Evolutionary conservation across 257 asterid genomes (phyloP).

Genomic region (Petrea volubilis): DNA sequence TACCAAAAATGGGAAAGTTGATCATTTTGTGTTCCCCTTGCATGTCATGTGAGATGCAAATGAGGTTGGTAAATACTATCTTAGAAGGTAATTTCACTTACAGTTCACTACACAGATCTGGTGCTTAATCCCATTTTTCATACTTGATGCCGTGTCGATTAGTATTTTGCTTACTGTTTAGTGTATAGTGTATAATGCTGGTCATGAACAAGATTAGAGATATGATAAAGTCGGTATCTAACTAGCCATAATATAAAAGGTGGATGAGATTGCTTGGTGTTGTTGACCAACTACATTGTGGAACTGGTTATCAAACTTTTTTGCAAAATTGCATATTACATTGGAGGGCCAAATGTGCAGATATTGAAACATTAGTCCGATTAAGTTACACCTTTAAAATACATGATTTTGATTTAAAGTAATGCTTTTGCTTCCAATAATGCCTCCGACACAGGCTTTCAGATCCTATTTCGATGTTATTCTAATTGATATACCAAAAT

Average conservation of each 20-base stretch:
- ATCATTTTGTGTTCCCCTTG: too few species aligned
- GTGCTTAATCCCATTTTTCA: neutral
- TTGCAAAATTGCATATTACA: neutral
- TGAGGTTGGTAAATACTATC: neutral
- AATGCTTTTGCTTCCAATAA: too few species aligned
- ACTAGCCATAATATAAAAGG: neutral
- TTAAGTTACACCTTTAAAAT: neutral
- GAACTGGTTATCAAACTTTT: neutral
- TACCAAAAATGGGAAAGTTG: neutral
- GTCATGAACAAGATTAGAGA: neutral
- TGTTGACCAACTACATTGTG: neutral
- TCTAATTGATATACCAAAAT: too few species aligned
- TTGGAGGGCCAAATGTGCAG: neutral
- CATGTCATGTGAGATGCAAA: too few species aligned
- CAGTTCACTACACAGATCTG: neutral
- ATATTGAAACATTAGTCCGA: neutral
- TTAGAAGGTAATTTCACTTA: neutral
- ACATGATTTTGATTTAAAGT: neutral
- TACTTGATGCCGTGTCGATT: neutral
- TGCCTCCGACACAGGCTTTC: too few species aligned
- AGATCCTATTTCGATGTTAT: too few species aligned
- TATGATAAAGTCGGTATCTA: neutral
- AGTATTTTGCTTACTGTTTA: neutral
- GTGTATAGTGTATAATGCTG: neutral
- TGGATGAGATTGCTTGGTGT: neutral